phyloP scores from a whole-genome alignment of 805 yeast genomes.

The Priceomyces medius region DNA sequence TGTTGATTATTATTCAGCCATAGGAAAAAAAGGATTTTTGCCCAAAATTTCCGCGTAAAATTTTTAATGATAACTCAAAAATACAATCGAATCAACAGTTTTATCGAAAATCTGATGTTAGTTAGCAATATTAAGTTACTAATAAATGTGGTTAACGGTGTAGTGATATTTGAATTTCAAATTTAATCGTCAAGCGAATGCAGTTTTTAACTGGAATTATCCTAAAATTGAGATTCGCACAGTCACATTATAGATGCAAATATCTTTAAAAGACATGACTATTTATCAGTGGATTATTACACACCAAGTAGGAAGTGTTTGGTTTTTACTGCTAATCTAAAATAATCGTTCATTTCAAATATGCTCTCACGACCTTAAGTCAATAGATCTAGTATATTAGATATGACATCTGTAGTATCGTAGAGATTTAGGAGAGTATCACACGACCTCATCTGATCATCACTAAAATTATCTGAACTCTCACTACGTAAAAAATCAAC shows the following conservation, averaged over 20 bases:
- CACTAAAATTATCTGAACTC: background rate
- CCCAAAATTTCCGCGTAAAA: background rate
- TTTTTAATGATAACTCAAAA: background rate
- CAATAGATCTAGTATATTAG: too few species aligned
- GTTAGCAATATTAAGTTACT: too few species aligned
- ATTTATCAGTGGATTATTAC: background rate
- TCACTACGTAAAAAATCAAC: background rate
- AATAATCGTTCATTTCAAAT: too few species aligned
- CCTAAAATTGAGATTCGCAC: background rate
- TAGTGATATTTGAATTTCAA: background rate
- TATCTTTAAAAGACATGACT: too few species aligned
- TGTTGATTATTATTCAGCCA: background rate
- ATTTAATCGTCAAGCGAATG: background rate
- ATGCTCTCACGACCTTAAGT: too few species aligned
- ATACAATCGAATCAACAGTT: background rate
- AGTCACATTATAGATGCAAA: background rate
- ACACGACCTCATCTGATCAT: slow-evolving; percentile 3
- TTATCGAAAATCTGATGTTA: too few species aligned
- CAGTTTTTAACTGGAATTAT: background rate
- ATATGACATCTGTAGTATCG: too few species aligned
- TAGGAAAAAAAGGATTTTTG: background rate
- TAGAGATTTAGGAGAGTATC: background rate
- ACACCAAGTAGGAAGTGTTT: too few species aligned
- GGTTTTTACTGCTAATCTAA: too few species aligned
- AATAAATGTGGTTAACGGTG: too few species aligned